phyloP scores from a whole-genome alignment of 208 protist genomes.

The Leishmania tropica region DNA sequence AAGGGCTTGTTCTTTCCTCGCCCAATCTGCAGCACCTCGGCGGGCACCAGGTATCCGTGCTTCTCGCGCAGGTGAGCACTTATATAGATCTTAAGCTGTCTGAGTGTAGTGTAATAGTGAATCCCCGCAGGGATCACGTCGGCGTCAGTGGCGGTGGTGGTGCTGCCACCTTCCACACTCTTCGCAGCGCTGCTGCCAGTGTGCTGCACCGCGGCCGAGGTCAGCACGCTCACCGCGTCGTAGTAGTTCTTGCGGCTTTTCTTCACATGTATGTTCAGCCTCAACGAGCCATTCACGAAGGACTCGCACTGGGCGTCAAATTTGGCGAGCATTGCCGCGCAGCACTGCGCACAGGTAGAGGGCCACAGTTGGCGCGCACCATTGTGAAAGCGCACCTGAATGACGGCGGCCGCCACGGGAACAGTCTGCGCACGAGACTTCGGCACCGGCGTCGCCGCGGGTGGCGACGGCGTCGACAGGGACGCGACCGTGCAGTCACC shows the following conservation, averaged over 20 bases:
- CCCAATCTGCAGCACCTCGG: constrained; percentile 50
- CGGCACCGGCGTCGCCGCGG: not conserved
- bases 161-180: not conserved
- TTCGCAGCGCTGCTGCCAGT: not conserved
- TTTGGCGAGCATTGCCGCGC: constrained; percentile 31
- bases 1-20: constrained; percentile 66
- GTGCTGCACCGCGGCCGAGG: constrained; percentile 28
- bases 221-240: constrained; percentile 59
- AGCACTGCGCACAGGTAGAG: constrained; percentile 46
- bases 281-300: constrained; percentile 65
- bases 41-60: constrained; percentile 58
- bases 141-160: not conserved
- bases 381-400: constrained; percentile 55
- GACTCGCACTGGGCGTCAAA: constrained; percentile 42
- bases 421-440: not conserved
- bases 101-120: constrained; percentile 67
- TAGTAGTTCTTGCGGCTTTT: constrained; percentile 80
- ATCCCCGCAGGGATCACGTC: constrained; percentile 32
- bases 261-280: constrained; percentile 68
- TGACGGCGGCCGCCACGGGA: constrained; percentile 16
- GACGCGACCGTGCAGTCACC: not conserved
- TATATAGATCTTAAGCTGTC: constrained; percentile 55
- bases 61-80: constrained; percentile 45
- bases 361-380: constrained; percentile 50
- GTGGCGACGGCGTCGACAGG: not conserved